Conservation (phyloP, 805 yeast species). For the Lipomyces kockii region DNA sequence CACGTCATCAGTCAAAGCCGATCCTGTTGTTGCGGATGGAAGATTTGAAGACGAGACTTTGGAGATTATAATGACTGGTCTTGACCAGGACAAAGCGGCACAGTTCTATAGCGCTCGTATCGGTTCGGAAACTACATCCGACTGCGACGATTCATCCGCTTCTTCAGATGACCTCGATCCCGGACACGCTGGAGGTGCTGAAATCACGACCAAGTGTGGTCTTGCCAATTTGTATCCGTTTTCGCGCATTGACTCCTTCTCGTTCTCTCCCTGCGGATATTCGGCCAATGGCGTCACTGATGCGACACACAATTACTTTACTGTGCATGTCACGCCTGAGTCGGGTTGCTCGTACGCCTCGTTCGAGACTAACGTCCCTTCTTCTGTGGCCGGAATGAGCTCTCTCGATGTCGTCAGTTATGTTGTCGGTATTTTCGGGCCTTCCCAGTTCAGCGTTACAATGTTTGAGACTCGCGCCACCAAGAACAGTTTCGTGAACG, state of each 20-base stretch:
- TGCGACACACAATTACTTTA: constrained; percentile 64
- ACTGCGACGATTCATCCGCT: constrained; percentile 42
- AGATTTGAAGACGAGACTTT: constrained; percentile 66
- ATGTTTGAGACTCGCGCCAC: constrained; percentile 51
- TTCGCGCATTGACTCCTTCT: constrained; percentile 72
- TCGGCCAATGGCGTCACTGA: constrained; percentile 81
- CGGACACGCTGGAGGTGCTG: constrained; percentile 80
- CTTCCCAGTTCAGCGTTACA: constrained; percentile 72
- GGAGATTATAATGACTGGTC: constrained; percentile 89
- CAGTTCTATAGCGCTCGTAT: constrained; percentile 64
- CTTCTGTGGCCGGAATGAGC: constrained; percentile 37
- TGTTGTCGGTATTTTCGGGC: constrained; percentile 69
- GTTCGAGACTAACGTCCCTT: constrained; percentile 84
- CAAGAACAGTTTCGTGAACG: constrained; percentile 16
- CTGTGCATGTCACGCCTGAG: constrained; percentile 94
- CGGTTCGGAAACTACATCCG: constrained; percentile 44
- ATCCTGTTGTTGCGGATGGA: constrained; percentile 20
- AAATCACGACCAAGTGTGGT: constrained; percentile 65
- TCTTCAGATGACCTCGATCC: constrained; percentile 54
- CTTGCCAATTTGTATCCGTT: constrained; percentile 63
- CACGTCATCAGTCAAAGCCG: not conserved
- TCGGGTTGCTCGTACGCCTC: constrained; percentile 94
- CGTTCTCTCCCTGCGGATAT: constrained; percentile 93
- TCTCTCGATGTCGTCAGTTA: constrained; percentile 57
- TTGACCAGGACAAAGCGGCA: constrained; percentile 60